Conservation (phyloP, 2,329 filamentous ascomycete species). For the Fusarium irregulare region DNA sequence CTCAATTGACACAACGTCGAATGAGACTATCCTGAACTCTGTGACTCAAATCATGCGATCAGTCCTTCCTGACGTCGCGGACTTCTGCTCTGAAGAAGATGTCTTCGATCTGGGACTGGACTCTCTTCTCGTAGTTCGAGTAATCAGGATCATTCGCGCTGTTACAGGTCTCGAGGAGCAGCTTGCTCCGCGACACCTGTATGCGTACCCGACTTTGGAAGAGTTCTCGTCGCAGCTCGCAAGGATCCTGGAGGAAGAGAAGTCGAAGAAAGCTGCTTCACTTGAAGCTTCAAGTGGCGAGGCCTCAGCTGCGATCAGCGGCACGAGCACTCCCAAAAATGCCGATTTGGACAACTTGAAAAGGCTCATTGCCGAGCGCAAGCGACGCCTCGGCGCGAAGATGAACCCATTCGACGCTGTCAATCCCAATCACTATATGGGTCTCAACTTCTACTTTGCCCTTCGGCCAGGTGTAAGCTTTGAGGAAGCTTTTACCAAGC, state of each 20-base stretch:
- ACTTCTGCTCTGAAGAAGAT: not conserved
- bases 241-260: not conserved
- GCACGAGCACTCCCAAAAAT: too few species aligned
- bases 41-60: not conserved
- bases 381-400: not conserved
- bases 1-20: not conserved
- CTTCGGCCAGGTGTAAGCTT: not conserved
- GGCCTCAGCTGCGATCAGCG: not conserved
- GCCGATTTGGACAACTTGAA: not conserved
- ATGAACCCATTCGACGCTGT: slow-evolving; percentile 15
- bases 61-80: not conserved
- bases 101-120: slow-evolving; percentile 4
- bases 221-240: not conserved
- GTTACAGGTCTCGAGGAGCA: slow-evolving; percentile 4
- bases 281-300: accelerated
- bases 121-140: slow-evolving; percentile 6
- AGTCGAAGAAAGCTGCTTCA: accelerated
- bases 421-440: slow-evolving; percentile 19
- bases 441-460: slow-evolving; percentile 16
- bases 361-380: not conserved
- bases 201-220: not conserved
- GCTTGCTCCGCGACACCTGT: slow-evolving; percentile 5
- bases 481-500: not conserved
- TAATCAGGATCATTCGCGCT: slow-evolving; percentile 5
- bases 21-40: not conserved